Conservation (phyloP, 2,329 filamentous ascomycete species). For the Epicoccum nigrum region DNA sequence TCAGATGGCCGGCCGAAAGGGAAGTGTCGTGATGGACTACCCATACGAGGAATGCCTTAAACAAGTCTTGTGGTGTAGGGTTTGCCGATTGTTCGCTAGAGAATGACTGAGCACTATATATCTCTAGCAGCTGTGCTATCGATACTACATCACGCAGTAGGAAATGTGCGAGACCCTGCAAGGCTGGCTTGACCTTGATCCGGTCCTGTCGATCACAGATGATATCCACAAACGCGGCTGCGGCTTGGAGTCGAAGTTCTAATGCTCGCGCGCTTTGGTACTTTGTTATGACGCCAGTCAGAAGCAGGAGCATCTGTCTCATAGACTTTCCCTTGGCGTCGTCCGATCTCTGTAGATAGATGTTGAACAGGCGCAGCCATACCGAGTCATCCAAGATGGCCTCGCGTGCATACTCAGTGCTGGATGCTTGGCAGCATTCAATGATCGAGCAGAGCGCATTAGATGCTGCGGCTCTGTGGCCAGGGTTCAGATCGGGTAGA, state of each 20-base stretch:
- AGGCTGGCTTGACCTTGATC: slow-evolving; percentile 70
- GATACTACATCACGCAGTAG: slow-evolving; percentile 65
- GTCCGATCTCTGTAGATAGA: slow-evolving; percentile 52
- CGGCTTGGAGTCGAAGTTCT: slow-evolving; percentile 35
- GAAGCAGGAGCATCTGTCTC: slow-evolving; percentile 52
- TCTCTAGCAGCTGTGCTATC: slow-evolving; percentile 46
- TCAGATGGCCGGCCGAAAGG: slow-evolving; percentile 47
- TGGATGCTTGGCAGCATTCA: slow-evolving; percentile 47
- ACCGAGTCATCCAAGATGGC: slow-evolving; percentile 44
- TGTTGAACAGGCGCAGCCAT: slow-evolving; percentile 48
- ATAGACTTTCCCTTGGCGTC: slow-evolving; percentile 55
- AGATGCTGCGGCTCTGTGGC: slow-evolving; percentile 55
- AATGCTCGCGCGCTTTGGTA: slow-evolving; percentile 25
- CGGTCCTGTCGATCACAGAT: slow-evolving; percentile 66
- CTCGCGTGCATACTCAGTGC: slow-evolving; percentile 31
- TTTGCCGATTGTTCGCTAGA: background rate
- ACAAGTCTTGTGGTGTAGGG: slow-evolving; percentile 27
- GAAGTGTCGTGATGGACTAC: slow-evolving; percentile 50
- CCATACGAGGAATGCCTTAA: slow-evolving; percentile 43
- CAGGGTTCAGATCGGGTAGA: slow-evolving; percentile 36
- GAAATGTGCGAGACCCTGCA: slow-evolving; percentile 71
- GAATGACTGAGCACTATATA: slow-evolving; percentile 38
- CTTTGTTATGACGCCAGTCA: slow-evolving; percentile 47
- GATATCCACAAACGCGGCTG: slow-evolving; percentile 60
- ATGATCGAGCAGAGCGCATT: slow-evolving; percentile 55